A percentile compares a stretch with the other conserved stretches of the same genome.
Conservation (phyloP, 805 yeast genomes). For the Pichia deserticola region DNA sequence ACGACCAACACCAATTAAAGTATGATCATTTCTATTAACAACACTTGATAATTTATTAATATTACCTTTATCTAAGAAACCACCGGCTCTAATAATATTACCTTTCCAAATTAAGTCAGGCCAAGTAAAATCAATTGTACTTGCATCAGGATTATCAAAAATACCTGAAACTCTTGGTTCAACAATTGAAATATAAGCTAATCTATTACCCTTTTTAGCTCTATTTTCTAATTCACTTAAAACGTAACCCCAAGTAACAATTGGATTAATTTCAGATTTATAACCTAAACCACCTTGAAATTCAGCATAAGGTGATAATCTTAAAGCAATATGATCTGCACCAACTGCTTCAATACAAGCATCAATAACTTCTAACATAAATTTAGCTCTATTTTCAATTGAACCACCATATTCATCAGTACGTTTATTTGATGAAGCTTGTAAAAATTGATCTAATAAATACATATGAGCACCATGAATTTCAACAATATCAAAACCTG, state of each 20-base stretch:
- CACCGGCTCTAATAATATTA: slow-evolving; percentile 18
- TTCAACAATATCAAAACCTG: slow-evolving; percentile 37
- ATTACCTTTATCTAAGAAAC: slow-evolving; percentile 21
- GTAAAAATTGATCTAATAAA: slow-evolving; percentile 34
- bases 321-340: slow-evolving; percentile 37
- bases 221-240: slow-evolving; percentile 30
- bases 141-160: slow-evolving; percentile 5
- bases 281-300: slow-evolving; percentile 34
- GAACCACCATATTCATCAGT: slow-evolving; percentile 39
- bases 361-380: slow-evolving; percentile 42
- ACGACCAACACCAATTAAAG: slow-evolving; percentile 36
- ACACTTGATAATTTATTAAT: slow-evolving; percentile 9
- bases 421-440: slow-evolving; percentile 30
- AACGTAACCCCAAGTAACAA: slow-evolving; percentile 32
- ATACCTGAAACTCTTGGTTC: slow-evolving; percentile 74
- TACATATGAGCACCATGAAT: slow-evolving; percentile 37
- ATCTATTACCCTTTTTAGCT: slow-evolving; percentile 16
- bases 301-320: slow-evolving; percentile 42
- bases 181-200: slow-evolving; percentile 23
- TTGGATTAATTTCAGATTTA: slow-evolving; percentile 28
- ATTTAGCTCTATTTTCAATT: slow-evolving; percentile 35
- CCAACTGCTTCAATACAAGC: slow-evolving; percentile 46
- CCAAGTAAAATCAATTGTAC: slow-evolving; percentile 12
- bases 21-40: slow-evolving; percentile 30
- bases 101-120: slow-evolving; percentile 17